Base-by-base conservation (phyloP, 352 stramenopile species). In the Pythium volutum region DNA sequence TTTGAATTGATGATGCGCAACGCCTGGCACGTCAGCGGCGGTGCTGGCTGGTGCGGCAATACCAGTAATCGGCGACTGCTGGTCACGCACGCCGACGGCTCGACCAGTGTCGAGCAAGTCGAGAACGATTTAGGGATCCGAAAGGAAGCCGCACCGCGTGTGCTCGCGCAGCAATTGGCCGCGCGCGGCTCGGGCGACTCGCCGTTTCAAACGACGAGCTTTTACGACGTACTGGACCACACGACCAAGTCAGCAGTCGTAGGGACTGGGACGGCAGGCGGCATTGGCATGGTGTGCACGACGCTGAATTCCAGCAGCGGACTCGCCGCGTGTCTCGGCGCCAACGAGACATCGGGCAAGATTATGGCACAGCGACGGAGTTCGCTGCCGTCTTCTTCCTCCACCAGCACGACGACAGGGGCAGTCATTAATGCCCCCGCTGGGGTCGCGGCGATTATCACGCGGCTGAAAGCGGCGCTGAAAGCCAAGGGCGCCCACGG, bases 1-100 rank as follows among this genome's bases (percentile, higher is more conserved):
- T 98, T 97, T 60, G 88, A 97, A 72, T 70, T 93, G 45, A 95
- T 97, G 84, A 89, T 97, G 67, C 84, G 87, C 56, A 97, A 96
- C 58, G 80, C 79, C 4, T 89, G 79, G 79, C 77, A 89, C 51
- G 72, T 93, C 33, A 77, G 69, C 3, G 73, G 79, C 23, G 87
- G 79, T 16, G 22, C 70, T 12, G 77, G 79, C 25, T 76, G 67
- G 70, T 67, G 65, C 34, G 79, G 65, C 42, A 94, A 94, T 69
- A 78, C 77, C 2, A 62, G 57, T 2, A 93, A 89, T 38, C 71
- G 71, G 5, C 65, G 84, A 1, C 64, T 93, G n/a, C 70, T 93
- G 4, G 81, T 94, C 31, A 89, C 76, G 14, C 60, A 73, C 18
- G 71, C 59, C 4, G 81, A 93, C 47, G 81, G 80, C 20, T 58